These are phyloP conservation scores for Saturnispora galanensis DNA, from an alignment of 805 yeast genomes.

Conservation along the genomic window DNA sequence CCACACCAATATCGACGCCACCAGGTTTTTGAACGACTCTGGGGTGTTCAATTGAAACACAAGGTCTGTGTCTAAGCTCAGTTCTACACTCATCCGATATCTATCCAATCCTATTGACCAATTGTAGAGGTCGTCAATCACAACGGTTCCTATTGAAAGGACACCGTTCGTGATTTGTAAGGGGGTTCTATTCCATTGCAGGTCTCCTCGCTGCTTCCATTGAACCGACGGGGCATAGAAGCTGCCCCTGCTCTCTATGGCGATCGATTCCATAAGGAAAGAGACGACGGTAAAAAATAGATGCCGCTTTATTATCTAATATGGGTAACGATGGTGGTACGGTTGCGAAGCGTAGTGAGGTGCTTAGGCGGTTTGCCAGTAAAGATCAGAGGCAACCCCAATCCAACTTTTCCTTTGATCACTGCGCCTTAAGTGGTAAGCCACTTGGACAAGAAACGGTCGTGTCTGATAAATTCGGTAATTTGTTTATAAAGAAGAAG, in stretches of 20 bases:
- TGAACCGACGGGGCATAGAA: slow-evolving; percentile 4
- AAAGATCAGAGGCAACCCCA: neutral
- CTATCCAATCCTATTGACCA: too few relatives aligned
- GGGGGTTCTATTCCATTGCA: slow-evolving; percentile 18
- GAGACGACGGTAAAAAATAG: neutral
- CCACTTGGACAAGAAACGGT: slow-evolving; percentile 8
- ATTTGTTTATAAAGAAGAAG: slow-evolving; percentile 53
- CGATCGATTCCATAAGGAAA: neutral
- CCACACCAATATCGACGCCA: slow-evolving; percentile 39
- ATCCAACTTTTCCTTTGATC: neutral
- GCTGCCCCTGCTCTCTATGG: slow-evolving; percentile 2
- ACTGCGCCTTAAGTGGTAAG: slow-evolving; percentile 7
- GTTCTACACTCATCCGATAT: too few relatives aligned
- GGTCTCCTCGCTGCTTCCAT: slow-evolving; percentile 7
- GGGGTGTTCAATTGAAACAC: slow-evolving; percentile 27
- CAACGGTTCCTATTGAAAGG: too few relatives aligned
- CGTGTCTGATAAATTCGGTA: slow-evolving; percentile 49
- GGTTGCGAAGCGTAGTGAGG: slow-evolving; percentile 48
- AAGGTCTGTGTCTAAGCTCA: neutral
- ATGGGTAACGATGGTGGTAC: slow-evolving; percentile 63
- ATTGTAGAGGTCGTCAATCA: too few relatives aligned
- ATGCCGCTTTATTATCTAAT: neutral
- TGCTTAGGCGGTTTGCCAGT: slow-evolving; percentile 18
- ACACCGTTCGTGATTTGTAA: slow-evolving; percentile 13
- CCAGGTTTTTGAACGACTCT: slow-evolving; percentile 30